Percentiles rank a stretch among this genome's conserved stretches.
Conservation (phyloP, 805 yeast genomes). For the Candida tammaniensis region DNA sequence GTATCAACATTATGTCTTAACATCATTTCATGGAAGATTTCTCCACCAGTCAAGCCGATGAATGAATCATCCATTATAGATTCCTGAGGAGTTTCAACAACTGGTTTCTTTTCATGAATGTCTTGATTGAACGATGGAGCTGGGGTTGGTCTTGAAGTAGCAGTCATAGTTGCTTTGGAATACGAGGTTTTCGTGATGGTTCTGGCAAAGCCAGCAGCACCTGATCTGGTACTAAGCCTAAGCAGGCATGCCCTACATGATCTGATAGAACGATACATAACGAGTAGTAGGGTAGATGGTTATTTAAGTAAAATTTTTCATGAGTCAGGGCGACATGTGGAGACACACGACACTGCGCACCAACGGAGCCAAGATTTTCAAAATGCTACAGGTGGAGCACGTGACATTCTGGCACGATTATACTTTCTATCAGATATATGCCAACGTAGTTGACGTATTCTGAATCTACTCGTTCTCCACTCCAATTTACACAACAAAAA, state of each 20-base stretch:
- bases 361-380: too few relatives aligned
- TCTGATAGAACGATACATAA: conserved; percentile 20
- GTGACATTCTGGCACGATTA: too few relatives aligned
- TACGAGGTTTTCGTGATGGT: conserved; percentile 12
- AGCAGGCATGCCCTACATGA: conserved; percentile 6
- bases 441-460: too few relatives aligned
- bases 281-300: too few relatives aligned
- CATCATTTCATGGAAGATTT: conserved; percentile 99
- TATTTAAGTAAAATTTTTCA: conserved; percentile 8
- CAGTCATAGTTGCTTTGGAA: conserved; percentile 25
- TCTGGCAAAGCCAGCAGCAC: conserved; percentile 7
- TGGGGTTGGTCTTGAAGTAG: conserved; percentile 39
- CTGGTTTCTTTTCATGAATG: conserved; percentile 8
- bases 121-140: conserved; percentile 50
- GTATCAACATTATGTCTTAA: conserved; percentile 92
- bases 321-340: background rate
- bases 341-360: too few relatives aligned
- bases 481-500: too few relatives aligned
- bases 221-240: background rate
- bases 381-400: too few relatives aligned
- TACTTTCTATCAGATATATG: too few relatives aligned
- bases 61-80: conserved; percentile 72
- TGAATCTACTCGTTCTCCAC: too few relatives aligned
- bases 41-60: conserved; percentile 97
- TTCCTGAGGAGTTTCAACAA: conserved; percentile 15